Percentiles rank a stretch among this genome's conserved stretches.
These are phyloP conservation scores for Rutstroemia sydowiana DNA, from an alignment of 2,329 filamentous ascomycete species.

Conservation along the genomic window DNA sequence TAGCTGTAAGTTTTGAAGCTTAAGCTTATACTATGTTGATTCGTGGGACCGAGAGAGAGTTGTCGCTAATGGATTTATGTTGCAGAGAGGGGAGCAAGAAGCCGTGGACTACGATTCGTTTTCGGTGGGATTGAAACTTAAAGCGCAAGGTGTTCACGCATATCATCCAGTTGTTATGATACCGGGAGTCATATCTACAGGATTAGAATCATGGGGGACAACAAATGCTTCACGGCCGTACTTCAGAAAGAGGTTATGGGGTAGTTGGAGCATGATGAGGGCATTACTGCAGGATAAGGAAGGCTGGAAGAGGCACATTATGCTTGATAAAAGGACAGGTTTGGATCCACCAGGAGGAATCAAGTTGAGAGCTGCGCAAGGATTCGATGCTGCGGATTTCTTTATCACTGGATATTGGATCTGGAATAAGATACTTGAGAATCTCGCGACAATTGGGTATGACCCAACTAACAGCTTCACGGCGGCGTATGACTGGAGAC, in stretches of 20 bases:
- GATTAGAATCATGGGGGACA: constrained; percentile 94
- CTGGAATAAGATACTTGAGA: constrained; percentile 88
- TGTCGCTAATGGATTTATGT: constrained; percentile 4
- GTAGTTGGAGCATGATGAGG: constrained; percentile 98
- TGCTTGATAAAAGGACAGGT: constrained; percentile 88
- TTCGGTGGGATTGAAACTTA: constrained; percentile 76
- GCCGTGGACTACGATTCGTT: constrained; percentile 91
- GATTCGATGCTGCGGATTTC: constrained; percentile 96
- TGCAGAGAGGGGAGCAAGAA: constrained; percentile 75
- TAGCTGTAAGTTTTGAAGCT: constrained; percentile 51
- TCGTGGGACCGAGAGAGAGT: no score
- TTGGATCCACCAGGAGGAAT: constrained; percentile 75
- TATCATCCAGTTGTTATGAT: constrained; percentile 94
- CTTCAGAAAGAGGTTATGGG: constrained; percentile 92
- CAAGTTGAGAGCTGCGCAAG: constrained; percentile 87
- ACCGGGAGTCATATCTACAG: constrained; percentile 94
- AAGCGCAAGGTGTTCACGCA: constrained; percentile 70
- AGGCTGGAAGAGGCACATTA: constrained; percentile 91
- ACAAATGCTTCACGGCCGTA: constrained; percentile 78
- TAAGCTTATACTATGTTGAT: no score
- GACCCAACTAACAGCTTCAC: constrained; percentile 73
- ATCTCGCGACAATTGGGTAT: constrained; percentile 90
- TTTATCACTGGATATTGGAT: constrained; percentile 94
- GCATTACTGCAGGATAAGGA: constrained; percentile 90
- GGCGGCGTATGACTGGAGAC: constrained; percentile 80